Base-by-base conservation (phyloP, 257 asterid genomes). In the Solanum bukasovii region DNA sequence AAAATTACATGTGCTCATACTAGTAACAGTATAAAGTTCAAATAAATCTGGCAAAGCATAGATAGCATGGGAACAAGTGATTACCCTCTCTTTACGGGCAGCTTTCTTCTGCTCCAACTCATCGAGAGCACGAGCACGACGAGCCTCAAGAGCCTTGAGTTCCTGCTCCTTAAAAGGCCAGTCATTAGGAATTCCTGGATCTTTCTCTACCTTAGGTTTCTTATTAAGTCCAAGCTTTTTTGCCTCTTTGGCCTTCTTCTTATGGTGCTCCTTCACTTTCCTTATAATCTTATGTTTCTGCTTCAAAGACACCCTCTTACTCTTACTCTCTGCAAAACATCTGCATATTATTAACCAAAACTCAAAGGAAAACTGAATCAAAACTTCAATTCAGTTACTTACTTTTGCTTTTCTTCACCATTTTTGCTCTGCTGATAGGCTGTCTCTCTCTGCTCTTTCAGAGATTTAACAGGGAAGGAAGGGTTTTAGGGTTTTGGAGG, bases 101-200 rank as follows among this genome's bases (percentile, higher is more conserved):
- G 96, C 98, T 94, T 96, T 94, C 93, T 95, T 96, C 85, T 90
- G 97, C 90, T 96, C 98, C 86, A 94, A 88, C 85, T 95, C 98
- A 61, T 96, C 95, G 13, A 93, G 74, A 5, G 93, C 96, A 2
- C 95, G 94, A 71, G 95, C 92, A 23, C 98, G 98, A 61, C 98
- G 96, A 44, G 65, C 93, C 89, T 96, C 98, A 27, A 96, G 98
- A 38, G 98, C 98, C 89, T 93, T 93, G 88, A 96, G 98, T 90
- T 96, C 99, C 92, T 96, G 93, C 35, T 97, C 98, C 96, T 94
- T 97, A 83, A 96, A 95, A n/a, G 99, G 98, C 98, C 96, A 95
- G 21, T 97, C 99, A 90, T 94, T 96, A 38, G 99, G 98, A 70
- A 97, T 95, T 0, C 98, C 99, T 1, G 98, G 98, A 87, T 96